Evolutionary conservation across 2,329 filamentous ascomycete species (phyloP).

Genomic region (Alternaria panax): DNA sequence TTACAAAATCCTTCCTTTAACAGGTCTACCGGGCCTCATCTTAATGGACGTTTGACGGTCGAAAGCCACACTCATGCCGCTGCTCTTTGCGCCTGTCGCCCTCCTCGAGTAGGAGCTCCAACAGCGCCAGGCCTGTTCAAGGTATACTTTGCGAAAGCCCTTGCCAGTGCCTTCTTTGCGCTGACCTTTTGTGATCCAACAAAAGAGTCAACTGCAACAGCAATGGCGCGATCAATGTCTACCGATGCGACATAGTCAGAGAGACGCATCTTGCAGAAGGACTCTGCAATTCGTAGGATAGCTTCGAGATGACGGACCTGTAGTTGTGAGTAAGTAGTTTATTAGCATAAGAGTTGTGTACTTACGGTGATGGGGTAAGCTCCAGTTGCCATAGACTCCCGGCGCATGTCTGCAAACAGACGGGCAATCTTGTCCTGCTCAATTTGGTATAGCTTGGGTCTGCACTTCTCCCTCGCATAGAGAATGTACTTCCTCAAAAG

Average conservation of each 20-base stretch:
- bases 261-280: constrained; percentile 98
- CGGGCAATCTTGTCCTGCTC: constrained; percentile 96
- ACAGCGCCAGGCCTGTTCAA: constrained; percentile 56
- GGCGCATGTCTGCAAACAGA: constrained; percentile 93
- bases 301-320: constrained; percentile 97
- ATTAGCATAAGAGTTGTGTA: constrained; percentile 1
- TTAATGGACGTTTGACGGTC: not conserved
- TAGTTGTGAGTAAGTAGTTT: constrained; percentile 20
- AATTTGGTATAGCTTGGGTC: constrained; percentile 94
- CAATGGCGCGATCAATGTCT: constrained; percentile 96
- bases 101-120: constrained; percentile 32
- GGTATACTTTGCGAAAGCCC: constrained; percentile 94
- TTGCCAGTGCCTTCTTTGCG: constrained; percentile 92
- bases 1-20: constrained; percentile 4
- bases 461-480: constrained; percentile 87
- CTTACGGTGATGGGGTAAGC: constrained; percentile 97
- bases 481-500: constrained; percentile 95
- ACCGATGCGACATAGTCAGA: constrained; percentile 89
- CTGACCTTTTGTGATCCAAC: constrained; percentile 96
- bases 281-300: constrained; percentile 92
- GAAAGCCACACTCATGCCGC: constrained; percentile 28
- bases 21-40: constrained; percentile 9
- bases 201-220: constrained; percentile 95
- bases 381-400: constrained; percentile 90
- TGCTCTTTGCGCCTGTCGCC: constrained; percentile 39